Evolutionary conservation across 129 eudicot genomes (phyloP).

Genomic region (Escallonia rubra): DNA sequence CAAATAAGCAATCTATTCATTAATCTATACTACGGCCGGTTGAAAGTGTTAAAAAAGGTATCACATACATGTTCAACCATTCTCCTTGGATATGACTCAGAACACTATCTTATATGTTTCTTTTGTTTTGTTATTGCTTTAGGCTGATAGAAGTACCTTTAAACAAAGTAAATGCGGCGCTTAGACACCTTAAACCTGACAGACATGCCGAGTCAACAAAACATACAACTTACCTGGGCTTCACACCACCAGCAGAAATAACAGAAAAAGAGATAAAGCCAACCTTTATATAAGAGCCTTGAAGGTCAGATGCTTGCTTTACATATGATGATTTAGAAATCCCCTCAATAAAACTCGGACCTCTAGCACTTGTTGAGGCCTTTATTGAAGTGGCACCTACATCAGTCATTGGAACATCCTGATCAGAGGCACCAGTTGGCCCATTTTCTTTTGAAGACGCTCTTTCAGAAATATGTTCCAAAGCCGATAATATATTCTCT

Average conservation of each 20-base stretch:
- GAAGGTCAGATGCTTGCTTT: constrained; percentile 82
- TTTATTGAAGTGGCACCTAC: constrained; percentile 44
- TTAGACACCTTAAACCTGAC: too few species aligned
- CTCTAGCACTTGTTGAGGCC: constrained; percentile 62
- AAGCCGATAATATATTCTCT: constrained; percentile 60
- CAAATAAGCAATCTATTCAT: too few species aligned
- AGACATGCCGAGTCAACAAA: too few species aligned
- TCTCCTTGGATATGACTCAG: too few species aligned
- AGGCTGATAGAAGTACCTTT: too few species aligned
- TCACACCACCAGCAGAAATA: background rate
- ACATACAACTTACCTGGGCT: background rate
- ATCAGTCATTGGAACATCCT: constrained; percentile 85
- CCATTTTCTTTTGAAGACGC: constrained; percentile 74
- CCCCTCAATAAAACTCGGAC: constrained; percentile 83
- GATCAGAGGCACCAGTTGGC: constrained; percentile 69
- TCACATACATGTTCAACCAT: too few species aligned
- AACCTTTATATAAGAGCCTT: constrained; percentile 85
- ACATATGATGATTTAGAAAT: constrained; percentile 81
- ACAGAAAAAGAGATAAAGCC: background rate
- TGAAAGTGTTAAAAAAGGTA: too few species aligned
- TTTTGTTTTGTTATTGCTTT: too few species aligned
- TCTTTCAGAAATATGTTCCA: constrained; percentile 76
- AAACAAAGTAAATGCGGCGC: too few species aligned
- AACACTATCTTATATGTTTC: too few species aligned
- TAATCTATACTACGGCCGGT: too few species aligned